Evolutionary conservation across 2,329 filamentous ascomycete species (phyloP), one percentile per base, ranked within the genome.

Genomic region (Emydomyces testavorans): DNA sequence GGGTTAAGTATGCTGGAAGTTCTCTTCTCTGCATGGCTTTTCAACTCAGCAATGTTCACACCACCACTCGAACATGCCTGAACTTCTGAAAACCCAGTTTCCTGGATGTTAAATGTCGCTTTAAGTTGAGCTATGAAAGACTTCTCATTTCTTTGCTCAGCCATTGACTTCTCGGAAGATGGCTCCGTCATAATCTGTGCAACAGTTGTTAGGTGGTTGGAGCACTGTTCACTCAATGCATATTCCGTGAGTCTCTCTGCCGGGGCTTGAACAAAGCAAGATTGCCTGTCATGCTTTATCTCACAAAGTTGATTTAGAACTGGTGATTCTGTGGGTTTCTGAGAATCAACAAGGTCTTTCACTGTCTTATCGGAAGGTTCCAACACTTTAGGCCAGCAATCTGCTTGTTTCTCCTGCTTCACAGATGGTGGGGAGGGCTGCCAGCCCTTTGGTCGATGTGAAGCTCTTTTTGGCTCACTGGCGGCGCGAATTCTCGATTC

Each of bases 41-140:
- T 24, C 13, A 31, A 37, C n/a, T 43, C 15, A 10, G 18, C 29
- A 43, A 24, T 21, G 4, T 35, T 41, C 36, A 29, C 2, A 35
- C 4, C 23, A 42, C 16, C 23, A 18, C 4, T 35, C 8, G 20
- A 18, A n/a, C 21, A 16, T 31, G 16, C 37, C n/a, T 41, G 13
- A 36, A 26, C 10, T 11, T 38, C 46, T 41, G 46, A 23, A 23
- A 16, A 11, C 26, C 32, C 21, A 23, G 23, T 24, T 20, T 45
- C 48, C 42, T 29, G 26, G 34, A 52, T 48, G 31, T 45, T 49
- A 18, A 50, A 40, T 20, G 40, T 43, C 2, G 43, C 43, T 48
- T 49, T 52, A 15, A 52, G 42, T 21, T 52, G 47, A 13, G 37
- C 42, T 23, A 52, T 32, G 32, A 52, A 46, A 21, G 38, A 42